A percentile compares a stretch with the other conserved stretches of the same genome.
These are phyloP conservation scores for Ustilago vetiveriae DNA, from an alignment of 1,284 basidiomycete genomes.

Conservation along the genomic window DNA sequence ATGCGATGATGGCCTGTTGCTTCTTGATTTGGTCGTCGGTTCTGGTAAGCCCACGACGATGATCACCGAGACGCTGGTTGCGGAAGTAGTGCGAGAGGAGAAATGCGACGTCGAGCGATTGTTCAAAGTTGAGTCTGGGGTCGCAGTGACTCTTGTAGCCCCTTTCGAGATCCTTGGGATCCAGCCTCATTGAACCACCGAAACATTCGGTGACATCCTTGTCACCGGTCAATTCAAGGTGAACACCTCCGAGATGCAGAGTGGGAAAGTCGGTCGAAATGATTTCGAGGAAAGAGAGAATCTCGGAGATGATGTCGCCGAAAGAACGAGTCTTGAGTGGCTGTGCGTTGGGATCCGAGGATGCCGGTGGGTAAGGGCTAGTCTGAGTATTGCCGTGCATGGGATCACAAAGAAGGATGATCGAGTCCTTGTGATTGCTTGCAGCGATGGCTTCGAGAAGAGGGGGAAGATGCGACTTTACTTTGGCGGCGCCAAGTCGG, in stretches of 20 bases:
- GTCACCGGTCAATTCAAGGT: slow-evolving; percentile 95
- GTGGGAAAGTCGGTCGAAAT: slow-evolving; percentile 49
- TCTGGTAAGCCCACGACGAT: slow-evolving; percentile 3
- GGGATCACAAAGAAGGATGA: slow-evolving; percentile 94
- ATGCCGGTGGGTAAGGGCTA: slow-evolving; percentile 52
- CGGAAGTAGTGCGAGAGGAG: slow-evolving; percentile 60
- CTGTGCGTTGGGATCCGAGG: slow-evolving; percentile 50
- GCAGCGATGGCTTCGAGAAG: slow-evolving; percentile 86
- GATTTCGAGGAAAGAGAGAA: slow-evolving; percentile 82
- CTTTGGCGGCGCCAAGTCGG: slow-evolving; percentile 86
- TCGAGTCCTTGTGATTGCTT: slow-evolving; percentile 77
- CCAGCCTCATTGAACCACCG: slow-evolving; percentile 72
- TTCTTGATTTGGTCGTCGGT: slow-evolving; percentile 39
- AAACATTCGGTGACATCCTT: slow-evolving; percentile 80
- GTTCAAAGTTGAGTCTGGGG: slow-evolving; percentile 71
- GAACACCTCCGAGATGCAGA: slow-evolving; percentile 91
- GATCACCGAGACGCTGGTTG: slow-evolving; percentile 45
- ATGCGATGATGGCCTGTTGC: slow-evolving; percentile 44
- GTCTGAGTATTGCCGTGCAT: slow-evolving; percentile 84
- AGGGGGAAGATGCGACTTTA: slow-evolving; percentile 75
- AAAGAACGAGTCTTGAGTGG: slow-evolving; percentile 79
- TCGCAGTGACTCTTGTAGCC: slow-evolving; percentile 69
- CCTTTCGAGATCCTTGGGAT: slow-evolving; percentile 71
- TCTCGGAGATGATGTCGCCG: slow-evolving; percentile 86
- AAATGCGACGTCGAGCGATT: slow-evolving; percentile 69